Conservation (phyloP, 208 protist species). For the Leptomonas seymouri region DNA sequence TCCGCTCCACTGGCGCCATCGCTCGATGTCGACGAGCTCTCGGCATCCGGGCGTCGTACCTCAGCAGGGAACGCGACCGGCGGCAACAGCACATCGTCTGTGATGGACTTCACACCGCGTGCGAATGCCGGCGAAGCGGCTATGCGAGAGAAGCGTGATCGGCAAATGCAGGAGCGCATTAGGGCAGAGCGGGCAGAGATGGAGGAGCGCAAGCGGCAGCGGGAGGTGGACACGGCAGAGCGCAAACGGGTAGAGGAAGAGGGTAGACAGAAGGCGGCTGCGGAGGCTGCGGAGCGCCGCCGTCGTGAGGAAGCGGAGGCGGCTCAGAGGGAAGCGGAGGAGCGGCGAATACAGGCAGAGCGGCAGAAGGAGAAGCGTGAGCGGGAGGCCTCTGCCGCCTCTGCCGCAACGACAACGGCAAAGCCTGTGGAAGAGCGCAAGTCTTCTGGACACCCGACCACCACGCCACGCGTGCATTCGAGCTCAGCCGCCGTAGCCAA, state of each 20-base stretch:
- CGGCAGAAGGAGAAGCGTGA: slow-evolving; percentile 33
- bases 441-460: slow-evolving; percentile 47
- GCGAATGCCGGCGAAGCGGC: slow-evolving; percentile 31
- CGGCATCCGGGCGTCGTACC: not conserved
- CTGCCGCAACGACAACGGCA: slow-evolving; percentile 9
- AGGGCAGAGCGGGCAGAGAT: no score
- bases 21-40: not conserved
- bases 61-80: no score
- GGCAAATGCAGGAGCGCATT: no score
- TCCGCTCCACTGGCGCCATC: not conserved
- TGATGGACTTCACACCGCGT: slow-evolving; percentile 55
- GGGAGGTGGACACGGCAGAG: no score
- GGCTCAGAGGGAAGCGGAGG: slow-evolving; percentile 18
- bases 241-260: slow-evolving; percentile 50
- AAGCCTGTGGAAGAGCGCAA: slow-evolving; percentile 42
- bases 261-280: slow-evolving; percentile 39
- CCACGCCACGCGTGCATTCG: slow-evolving; percentile 53
- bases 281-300: slow-evolving; percentile 34
- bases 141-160: slow-evolving; percentile 33
- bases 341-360: slow-evolving; percentile 18
- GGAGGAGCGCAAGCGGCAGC: slow-evolving; percentile 45
- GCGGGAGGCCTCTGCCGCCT: slow-evolving; percentile 1
- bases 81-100: slow-evolving; percentile 12
- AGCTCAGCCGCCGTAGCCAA: not conserved
- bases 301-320: slow-evolving; percentile 21